These are phyloP conservation scores for Mortierella sp. DNA, from an alignment of 371 early-diverging fungal species.

Conservation along the genomic window DNA sequence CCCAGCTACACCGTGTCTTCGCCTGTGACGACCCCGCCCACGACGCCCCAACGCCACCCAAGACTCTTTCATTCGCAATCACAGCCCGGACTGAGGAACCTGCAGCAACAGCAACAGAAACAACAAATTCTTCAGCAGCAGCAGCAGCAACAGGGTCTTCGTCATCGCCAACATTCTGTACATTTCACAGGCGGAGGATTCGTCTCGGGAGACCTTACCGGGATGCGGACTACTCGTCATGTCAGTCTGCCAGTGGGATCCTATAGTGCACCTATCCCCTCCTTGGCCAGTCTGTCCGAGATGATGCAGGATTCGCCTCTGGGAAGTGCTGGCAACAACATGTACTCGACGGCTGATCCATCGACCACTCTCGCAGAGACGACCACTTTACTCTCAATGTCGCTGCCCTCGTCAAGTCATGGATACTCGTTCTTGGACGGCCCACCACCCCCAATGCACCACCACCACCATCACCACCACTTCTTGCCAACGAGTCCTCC, in stretches of 20 bases:
- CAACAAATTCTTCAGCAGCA: constrained; percentile 34
- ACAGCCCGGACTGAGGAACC: constrained; percentile 40
- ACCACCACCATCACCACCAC: constrained; percentile 28
- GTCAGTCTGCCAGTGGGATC: constrained; percentile 44
- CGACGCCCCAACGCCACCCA: constrained; percentile 39
- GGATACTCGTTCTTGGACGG: constrained; percentile 48
- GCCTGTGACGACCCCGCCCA: constrained; percentile 32
- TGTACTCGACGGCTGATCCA: background rate
- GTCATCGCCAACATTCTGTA: constrained; percentile 53
- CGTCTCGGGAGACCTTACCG: constrained; percentile 33
- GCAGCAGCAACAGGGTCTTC: constrained; percentile 41
- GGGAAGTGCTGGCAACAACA: constrained; percentile 16
- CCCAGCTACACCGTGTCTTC: constrained; percentile 15
- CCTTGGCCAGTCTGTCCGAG: constrained; percentile 40
- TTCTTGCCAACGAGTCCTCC: constrained; percentile 51
- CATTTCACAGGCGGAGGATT: constrained; percentile 47
- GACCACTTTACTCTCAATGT: constrained; percentile 39
- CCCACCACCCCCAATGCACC: constrained; percentile 49
- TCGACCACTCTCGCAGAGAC: constrained; percentile 33
- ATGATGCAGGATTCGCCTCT: constrained; percentile 48
- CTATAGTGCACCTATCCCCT: constrained; percentile 45
- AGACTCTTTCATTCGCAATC: constrained; percentile 53
- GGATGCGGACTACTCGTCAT: constrained; percentile 31
- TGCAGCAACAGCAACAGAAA: constrained; percentile 48
- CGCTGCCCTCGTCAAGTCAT: constrained; percentile 29